Percentiles rank a stretch among this genome's conserved stretches.
phyloP scores from a whole-genome alignment of 2,329 filamentous ascomycete species.

The Tolypocladium pustulatum region DNA sequence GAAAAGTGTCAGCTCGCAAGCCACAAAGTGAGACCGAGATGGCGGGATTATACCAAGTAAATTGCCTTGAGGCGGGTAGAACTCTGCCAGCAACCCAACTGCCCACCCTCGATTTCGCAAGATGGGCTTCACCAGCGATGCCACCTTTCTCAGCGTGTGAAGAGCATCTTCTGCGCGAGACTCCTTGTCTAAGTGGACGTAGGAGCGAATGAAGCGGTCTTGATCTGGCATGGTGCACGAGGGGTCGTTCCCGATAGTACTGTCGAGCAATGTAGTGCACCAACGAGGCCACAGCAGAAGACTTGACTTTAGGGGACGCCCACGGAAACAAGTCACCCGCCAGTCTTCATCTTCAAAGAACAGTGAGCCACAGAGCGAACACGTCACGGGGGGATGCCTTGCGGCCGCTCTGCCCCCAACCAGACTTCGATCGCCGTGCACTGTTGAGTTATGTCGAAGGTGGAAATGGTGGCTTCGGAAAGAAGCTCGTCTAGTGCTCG shows the following conservation, averaged over 20 bases:
- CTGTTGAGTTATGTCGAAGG: neutral
- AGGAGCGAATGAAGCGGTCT: conserved; percentile 35
- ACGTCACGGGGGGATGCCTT: neutral
- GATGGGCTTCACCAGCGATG: conserved; percentile 85
- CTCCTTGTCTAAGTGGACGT: conserved; percentile 36
- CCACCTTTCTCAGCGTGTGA: conserved; percentile 63
- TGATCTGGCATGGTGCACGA: conserved; percentile 7
- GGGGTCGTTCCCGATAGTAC: neutral
- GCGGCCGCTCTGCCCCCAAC: neutral
- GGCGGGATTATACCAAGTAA: conserved; percentile 45
- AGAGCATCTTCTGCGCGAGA: conserved; percentile 39
- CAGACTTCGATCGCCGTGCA: neutral
- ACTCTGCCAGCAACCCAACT: conserved; percentile 71
- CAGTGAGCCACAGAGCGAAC: neutral
- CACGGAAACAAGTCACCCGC: neutral
- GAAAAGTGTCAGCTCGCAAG: neutral
- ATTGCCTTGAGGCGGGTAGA: conserved; percentile 65
- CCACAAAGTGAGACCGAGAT: neutral
- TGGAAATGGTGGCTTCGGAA: neutral
- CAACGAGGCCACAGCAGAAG: neutral
- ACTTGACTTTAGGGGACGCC: neutral
- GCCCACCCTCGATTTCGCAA: conserved; percentile 82
- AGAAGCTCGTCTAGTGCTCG: neutral
- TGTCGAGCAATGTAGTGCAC: neutral
- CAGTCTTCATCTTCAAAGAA: neutral